A percentile compares a stretch with the other conserved stretches of the same genome.
phyloP scores from a whole-genome alignment of 164 flowering plant species.

The Warburgia ugandensis region DNA sequence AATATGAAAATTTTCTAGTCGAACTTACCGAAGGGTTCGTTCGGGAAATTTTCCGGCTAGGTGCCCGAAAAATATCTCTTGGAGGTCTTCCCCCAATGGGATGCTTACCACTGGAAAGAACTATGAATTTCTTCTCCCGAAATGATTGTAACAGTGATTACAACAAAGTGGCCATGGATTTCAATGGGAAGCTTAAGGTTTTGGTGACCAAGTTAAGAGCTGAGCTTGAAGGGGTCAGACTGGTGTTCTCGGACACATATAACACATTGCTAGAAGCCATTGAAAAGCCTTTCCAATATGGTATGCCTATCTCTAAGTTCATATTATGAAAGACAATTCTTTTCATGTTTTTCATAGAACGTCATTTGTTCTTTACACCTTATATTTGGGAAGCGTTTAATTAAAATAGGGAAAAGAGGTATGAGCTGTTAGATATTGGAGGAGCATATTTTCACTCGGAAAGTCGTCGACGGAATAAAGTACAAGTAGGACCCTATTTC shows the following conservation, averaged over 20 bases:
- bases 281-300: slow-evolving; percentile 14
- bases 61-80: slow-evolving; percentile 41
- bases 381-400: no score
- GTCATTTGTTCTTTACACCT: no score
- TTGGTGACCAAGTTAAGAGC: slow-evolving; percentile 6
- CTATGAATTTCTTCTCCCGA: not conserved
- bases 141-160: slow-evolving; percentile 11
- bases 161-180: slow-evolving; percentile 16
- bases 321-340: not conserved
- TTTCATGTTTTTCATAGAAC: no score
- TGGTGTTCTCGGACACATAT: slow-evolving; percentile 11
- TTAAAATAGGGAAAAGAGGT: no score
- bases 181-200: slow-evolving; percentile 12
- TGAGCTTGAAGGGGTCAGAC: slow-evolving; percentile 5
- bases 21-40: slow-evolving; percentile 15
- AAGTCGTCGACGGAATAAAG: no score
- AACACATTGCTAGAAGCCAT: slow-evolving; percentile 5
- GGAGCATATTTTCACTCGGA: no score
- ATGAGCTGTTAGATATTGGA: no score
- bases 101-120: slow-evolving; percentile 46
- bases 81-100: slow-evolving; percentile 66
- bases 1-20: slow-evolving; percentile 26
- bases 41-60: slow-evolving; percentile 8
- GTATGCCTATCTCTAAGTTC: slow-evolving; percentile 5
- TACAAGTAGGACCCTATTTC: no score